phyloP scores from a whole-genome alignment of 352 stramenopile species.

The Pythium periplocum region DNA sequence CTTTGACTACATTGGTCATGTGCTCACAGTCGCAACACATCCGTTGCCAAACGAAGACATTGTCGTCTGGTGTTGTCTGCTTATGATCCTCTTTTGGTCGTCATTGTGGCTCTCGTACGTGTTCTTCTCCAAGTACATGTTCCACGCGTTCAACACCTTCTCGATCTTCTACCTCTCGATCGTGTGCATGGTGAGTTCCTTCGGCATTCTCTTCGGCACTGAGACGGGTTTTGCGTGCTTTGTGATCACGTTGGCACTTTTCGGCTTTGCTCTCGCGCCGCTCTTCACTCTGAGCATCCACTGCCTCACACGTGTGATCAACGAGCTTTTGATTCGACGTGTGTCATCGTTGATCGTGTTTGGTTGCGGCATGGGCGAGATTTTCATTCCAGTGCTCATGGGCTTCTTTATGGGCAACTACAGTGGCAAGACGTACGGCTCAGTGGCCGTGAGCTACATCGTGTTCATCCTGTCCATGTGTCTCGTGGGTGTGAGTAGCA shows the following conservation, averaged over 20 bases:
- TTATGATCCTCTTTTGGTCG: constrained; percentile 75
- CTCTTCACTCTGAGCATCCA: constrained; percentile 82
- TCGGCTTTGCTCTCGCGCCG: constrained; percentile 59
- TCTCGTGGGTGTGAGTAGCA: constrained; percentile 56
- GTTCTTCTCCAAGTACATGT: constrained; percentile 73
- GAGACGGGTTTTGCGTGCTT: constrained; percentile 51
- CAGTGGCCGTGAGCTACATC: constrained; percentile 72
- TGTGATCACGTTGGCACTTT: constrained; percentile 47
- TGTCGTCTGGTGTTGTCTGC: constrained; percentile 48
- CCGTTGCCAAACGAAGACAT: constrained; percentile 22
- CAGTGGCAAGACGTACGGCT: constrained; percentile 67
- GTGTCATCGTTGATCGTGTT: constrained; percentile 84
- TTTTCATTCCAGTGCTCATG: constrained; percentile 83
- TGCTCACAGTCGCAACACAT: constrained; percentile 27
- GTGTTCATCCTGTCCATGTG: constrained; percentile 69
- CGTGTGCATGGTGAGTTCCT: constrained; percentile 57
- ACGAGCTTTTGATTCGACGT: constrained; percentile 69
- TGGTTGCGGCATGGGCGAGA: constrained; percentile 74
- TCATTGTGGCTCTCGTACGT: constrained; percentile 67
- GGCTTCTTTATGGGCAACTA: constrained; percentile 85
- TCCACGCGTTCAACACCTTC: constrained; percentile 71
- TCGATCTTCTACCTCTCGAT: constrained; percentile 68
- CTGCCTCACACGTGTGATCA: constrained; percentile 79
- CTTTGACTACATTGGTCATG: constrained; percentile 71
- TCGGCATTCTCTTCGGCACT: constrained; percentile 58